A percentile compares a stretch with the other conserved stretches of the same genome.
phyloP scores from a whole-genome alignment of 192 early-diverging fungal genomes.

The Podila horticola region DNA sequence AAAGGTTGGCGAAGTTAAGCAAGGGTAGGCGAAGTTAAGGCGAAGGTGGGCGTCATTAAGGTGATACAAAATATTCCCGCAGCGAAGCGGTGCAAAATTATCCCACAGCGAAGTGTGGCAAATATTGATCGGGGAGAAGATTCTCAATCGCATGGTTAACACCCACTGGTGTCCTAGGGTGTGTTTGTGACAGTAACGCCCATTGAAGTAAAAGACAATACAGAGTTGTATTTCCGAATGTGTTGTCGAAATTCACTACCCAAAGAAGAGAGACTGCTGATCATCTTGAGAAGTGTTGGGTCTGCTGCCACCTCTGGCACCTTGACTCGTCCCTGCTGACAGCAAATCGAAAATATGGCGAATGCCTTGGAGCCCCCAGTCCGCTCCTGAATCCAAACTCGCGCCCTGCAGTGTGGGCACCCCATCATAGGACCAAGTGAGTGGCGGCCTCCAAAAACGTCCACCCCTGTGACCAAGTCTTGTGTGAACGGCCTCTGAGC shows the following conservation, averaged over 20 bases:
- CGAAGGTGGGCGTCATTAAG: no score
- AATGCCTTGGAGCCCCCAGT: background rate
- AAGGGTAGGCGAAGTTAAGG: no score
- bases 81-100: no score
- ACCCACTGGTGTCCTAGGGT: no score
- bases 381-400: conserved; percentile 6
- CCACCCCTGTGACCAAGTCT: conserved; percentile 4
- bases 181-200: background rate
- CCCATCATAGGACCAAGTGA: background rate
- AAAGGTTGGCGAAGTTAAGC: no score
- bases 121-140: no score
- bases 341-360: background rate
- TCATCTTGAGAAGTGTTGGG: background rate
- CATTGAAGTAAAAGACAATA: conserved; percentile 24
- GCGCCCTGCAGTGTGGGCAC: conserved; percentile 22
- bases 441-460: conserved; percentile 6
- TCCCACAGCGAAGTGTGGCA: no score
- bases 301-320: background rate
- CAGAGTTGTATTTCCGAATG: conserved; percentile 21
- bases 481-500: conserved; percentile 11
- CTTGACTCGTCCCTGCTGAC: background rate
- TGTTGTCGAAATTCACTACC: conserved; percentile 4
- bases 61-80: no score
- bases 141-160: no score
- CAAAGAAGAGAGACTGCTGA: background rate